phyloP scores from a whole-genome alignment of 345 rosid species.

The Murraya koenigii region DNA sequence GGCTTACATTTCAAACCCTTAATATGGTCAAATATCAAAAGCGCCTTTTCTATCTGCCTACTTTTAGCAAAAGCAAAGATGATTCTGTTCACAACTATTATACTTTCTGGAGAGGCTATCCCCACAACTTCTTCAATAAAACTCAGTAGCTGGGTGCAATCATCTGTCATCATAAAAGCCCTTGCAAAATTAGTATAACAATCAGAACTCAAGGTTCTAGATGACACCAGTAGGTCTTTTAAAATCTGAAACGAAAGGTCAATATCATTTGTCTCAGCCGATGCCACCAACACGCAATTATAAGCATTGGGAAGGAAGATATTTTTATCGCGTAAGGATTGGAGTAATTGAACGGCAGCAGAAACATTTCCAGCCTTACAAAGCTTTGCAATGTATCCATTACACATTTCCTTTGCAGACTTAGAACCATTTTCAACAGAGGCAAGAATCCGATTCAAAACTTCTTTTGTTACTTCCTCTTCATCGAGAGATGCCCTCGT shows the following conservation, averaged over 20 bases:
- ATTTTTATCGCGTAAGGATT: conserved; percentile 35
- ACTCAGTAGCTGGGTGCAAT: conserved; percentile 32
- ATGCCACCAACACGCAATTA: conserved; percentile 40
- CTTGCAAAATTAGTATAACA: conserved; percentile 58
- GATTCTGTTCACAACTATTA: conserved; percentile 50
- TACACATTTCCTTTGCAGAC: conserved; percentile 28
- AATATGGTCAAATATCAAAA: conserved; percentile 50
- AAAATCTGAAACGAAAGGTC: conserved; percentile 38
- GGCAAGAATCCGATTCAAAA: conserved; percentile 31
- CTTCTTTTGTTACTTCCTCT: conserved; percentile 30
- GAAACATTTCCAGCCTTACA: conserved; percentile 50
- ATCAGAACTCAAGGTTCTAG: conserved; percentile 45
- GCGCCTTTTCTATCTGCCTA: conserved; percentile 63
- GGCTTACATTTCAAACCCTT: conserved; percentile 48
- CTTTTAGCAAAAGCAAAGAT: conserved; percentile 64
- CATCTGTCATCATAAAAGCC: conserved; percentile 43
- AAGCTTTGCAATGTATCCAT: conserved; percentile 30
- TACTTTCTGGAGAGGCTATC: conserved; percentile 38
- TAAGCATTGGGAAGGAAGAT: conserved; percentile 34
- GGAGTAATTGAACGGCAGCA: conserved; percentile 44
- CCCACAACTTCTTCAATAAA: conserved; percentile 51
- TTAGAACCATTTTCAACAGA: conserved; percentile 25
- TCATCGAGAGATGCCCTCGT: conserved; percentile 37
- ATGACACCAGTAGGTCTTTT: conserved; percentile 39
- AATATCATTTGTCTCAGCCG: conserved; percentile 32